Evolutionary conservation across 805 yeast genomes (phyloP).

Genomic region (Candida pseudofarinosa): DNA sequence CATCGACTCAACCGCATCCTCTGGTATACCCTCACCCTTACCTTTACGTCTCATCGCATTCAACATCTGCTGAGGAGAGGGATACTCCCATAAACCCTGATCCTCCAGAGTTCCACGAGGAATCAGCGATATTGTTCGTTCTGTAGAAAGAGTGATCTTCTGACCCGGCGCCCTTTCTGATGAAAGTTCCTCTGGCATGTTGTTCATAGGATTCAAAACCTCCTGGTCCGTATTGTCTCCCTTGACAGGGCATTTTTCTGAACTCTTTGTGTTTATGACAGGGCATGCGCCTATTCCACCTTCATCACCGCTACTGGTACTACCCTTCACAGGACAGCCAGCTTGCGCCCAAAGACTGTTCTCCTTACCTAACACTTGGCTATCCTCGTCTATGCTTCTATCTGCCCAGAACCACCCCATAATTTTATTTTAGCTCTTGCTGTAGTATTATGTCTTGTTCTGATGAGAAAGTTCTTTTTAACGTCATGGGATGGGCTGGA

Average conservation of each 20-base stretch:
- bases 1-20: conserved; percentile 95
- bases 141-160: conserved; percentile 70
- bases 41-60: conserved; percentile 97
- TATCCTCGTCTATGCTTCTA: too few species aligned
- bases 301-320: not conserved
- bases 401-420: conserved; percentile 96
- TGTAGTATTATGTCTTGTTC: not conserved
- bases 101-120: conserved; percentile 69
- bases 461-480: not conserved
- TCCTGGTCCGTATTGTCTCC: conserved; percentile 17
- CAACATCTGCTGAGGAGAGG: conserved; percentile 98
- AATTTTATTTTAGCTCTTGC: not conserved
- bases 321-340: conserved; percentile 34
- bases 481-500: not conserved
- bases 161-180: conserved; percentile 76
- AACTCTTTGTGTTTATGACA: conserved; percentile 24
- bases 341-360: conserved; percentile 2
- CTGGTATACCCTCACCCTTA: conserved; percentile 81
- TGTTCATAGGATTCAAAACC: conserved; percentile 73
- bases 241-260: conserved; percentile 18
- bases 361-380: too few species aligned
- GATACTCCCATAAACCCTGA: conserved; percentile 94
- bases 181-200: conserved; percentile 77
- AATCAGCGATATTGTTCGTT: conserved; percentile 76
- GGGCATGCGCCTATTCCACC: conserved; percentile 27